Conservation (phyloP, 768 basidiomycete genomes). For the Mycena vulgaris region DNA sequence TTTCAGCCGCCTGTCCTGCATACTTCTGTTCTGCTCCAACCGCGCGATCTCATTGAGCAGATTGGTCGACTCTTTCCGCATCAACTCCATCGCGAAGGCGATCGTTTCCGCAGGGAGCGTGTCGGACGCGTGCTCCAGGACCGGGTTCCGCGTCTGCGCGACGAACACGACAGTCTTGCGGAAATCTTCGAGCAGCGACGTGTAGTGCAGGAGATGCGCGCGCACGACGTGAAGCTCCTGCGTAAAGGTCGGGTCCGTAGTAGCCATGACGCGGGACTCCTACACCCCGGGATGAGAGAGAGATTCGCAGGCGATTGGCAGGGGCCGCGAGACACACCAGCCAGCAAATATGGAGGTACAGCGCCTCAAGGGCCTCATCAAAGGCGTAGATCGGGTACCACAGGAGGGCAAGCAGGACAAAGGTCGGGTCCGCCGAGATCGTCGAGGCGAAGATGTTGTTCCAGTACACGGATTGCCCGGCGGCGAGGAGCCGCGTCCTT, state of each 20-base stretch:
- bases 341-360: slow-evolving; percentile 66
- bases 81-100: slow-evolving; percentile 39
- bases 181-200: slow-evolving; percentile 68
- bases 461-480: slow-evolving; percentile 63
- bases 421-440: slow-evolving; percentile 63
- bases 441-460: slow-evolving; percentile 56
- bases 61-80: slow-evolving; percentile 62
- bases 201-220: slow-evolving; percentile 72
- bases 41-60: slow-evolving; percentile 66
- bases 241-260: slow-evolving; percentile 60
- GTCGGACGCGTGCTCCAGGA: slow-evolving; percentile 48
- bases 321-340: slow-evolving; percentile 50
- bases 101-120: slow-evolving; percentile 20
- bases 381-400: slow-evolving; percentile 77
- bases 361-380: slow-evolving; percentile 69
- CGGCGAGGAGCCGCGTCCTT: slow-evolving; percentile 55
- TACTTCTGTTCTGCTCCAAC: slow-evolving; percentile 57
- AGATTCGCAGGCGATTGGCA: slow-evolving; percentile 31
- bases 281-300: slow-evolving; percentile 39
- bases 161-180: slow-evolving; percentile 67
- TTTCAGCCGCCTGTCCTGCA: slow-evolving; percentile 62
- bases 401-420: slow-evolving; percentile 65
- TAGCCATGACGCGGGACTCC: slow-evolving; percentile 62
- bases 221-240: slow-evolving; percentile 70
- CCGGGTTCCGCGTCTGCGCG: slow-evolving; percentile 63